A percentile compares a stretch with the other conserved stretches of the same genome.
phyloP scores from a whole-genome alignment of 2,329 filamentous ascomycete genomes.

The Paecilomyces fulvus region DNA sequence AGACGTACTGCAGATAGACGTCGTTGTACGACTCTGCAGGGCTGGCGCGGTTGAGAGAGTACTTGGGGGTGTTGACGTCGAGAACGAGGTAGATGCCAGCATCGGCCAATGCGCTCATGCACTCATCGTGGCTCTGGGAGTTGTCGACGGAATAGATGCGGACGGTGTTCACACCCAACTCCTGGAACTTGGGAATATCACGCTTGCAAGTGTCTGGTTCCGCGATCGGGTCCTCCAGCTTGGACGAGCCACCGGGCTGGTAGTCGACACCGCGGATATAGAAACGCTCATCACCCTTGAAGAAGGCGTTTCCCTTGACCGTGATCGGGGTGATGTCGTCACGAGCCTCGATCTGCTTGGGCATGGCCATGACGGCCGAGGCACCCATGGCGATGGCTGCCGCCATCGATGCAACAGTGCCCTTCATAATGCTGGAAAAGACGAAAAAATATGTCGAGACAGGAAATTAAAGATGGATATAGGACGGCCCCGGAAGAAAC shows the following conservation, averaged over 20 bases:
- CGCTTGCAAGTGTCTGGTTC: conserved; percentile 63
- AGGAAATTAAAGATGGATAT: neutral
- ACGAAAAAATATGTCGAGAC: neutral
- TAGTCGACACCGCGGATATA: conserved; percentile 52
- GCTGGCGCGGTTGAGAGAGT: conserved; percentile 72
- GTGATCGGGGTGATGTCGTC: conserved; percentile 47
- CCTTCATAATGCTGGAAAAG: conserved; percentile 45
- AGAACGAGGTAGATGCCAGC: conserved; percentile 88
- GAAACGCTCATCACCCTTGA: conserved; percentile 51
- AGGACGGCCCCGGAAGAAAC: neutral
- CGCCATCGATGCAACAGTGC: conserved; percentile 36
- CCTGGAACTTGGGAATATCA: conserved; percentile 73
- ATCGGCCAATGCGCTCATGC: conserved; percentile 71
- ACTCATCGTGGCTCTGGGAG: conserved; percentile 67
- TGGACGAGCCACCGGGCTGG: conserved; percentile 56
- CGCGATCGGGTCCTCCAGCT: conserved; percentile 65
- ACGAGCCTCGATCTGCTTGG: conserved; percentile 29
- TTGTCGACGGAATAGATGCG: conserved; percentile 93
- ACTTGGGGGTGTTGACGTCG: conserved; percentile 83
- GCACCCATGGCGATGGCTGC: conserved; percentile 40
- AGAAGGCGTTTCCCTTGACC: conserved; percentile 60
- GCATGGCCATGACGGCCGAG: conserved; percentile 38
- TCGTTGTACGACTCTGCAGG: conserved; percentile 78
- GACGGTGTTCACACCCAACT: conserved; percentile 81
- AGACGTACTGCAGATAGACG: conserved; percentile 75